These are phyloP conservation scores for Starmera stellimalicola DNA, from an alignment of 1,139 yeast species.

Conservation along the genomic window DNA sequence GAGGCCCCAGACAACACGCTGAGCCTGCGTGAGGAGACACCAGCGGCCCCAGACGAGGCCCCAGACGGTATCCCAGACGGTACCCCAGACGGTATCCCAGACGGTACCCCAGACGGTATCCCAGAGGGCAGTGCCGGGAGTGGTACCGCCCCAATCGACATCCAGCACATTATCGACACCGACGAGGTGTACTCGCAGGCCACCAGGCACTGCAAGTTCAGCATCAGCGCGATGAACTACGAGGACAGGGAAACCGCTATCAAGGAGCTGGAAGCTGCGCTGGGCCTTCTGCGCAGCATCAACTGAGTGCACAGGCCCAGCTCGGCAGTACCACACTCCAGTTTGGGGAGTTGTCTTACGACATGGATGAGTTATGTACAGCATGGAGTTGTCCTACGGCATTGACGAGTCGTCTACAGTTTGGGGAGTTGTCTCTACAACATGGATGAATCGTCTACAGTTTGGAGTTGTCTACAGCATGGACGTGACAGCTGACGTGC, in stretches of 20 bases:
- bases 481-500: too few relatives aligned
- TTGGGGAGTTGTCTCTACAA: too few relatives aligned
- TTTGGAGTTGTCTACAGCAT: too few relatives aligned
- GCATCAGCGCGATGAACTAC: slow-evolving; percentile 87
- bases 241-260: slow-evolving; percentile 83
- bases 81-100: background rate
- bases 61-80: slow-evolving; percentile 1
- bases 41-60: slow-evolving; percentile 9
- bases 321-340: too few relatives aligned
- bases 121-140: slow-evolving; percentile 5
- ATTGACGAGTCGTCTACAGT: too few relatives aligned
- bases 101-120: slow-evolving; percentile 6
- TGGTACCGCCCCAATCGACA: slow-evolving; percentile 21
- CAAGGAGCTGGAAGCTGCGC: slow-evolving; percentile 57
- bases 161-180: slow-evolving; percentile 42
- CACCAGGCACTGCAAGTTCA: slow-evolving; percentile 84
- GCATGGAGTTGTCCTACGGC: too few relatives aligned
- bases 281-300: slow-evolving; percentile 34
- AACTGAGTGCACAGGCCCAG: too few relatives aligned
- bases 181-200: slow-evolving; percentile 58
- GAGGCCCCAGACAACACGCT: slow-evolving; percentile 2
- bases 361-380: too few relatives aligned
- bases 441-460: too few relatives aligned
- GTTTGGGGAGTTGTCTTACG: too few relatives aligned
- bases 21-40: slow-evolving; percentile 4